Conservation (phyloP, 306 rosid species). For the Fragaria nilgerrensis region DNA sequence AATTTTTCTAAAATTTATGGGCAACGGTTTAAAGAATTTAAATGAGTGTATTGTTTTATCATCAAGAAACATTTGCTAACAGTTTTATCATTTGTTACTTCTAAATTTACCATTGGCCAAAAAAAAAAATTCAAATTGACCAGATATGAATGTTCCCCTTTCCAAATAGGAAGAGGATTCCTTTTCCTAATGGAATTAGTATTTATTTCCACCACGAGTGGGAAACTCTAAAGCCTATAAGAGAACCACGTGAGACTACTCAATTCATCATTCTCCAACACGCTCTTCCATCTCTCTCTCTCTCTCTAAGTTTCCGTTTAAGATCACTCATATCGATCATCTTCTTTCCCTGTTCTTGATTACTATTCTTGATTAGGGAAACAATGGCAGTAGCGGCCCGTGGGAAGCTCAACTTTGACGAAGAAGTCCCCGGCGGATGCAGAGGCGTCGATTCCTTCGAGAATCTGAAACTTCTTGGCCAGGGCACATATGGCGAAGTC, state of each 20-base stretch:
- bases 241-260: not conserved
- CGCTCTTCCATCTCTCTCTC: not conserved
- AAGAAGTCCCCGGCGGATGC: not conserved
- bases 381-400: not conserved
- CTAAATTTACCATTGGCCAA: no score
- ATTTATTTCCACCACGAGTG: not conserved
- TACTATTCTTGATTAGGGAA: no score
- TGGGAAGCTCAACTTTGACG: not conserved
- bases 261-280: not conserved
- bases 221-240: not conserved
- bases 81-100: no score
- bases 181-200: not conserved
- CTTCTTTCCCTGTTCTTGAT: not conserved
- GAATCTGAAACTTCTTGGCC: not conserved
- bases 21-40: no score
- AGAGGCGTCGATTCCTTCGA: not conserved
- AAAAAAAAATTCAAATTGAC: no score
- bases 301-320: no score
- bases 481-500: conserved; percentile 25
- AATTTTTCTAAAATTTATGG: no score
- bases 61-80: no score
- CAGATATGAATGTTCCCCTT: not conserved
- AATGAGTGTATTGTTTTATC: no score
- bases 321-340: no score
- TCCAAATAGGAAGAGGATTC: not conserved